Evolutionary conservation across 163 green algal species (phyloP).

Genomic region (Chloroidium sp.): DNA sequence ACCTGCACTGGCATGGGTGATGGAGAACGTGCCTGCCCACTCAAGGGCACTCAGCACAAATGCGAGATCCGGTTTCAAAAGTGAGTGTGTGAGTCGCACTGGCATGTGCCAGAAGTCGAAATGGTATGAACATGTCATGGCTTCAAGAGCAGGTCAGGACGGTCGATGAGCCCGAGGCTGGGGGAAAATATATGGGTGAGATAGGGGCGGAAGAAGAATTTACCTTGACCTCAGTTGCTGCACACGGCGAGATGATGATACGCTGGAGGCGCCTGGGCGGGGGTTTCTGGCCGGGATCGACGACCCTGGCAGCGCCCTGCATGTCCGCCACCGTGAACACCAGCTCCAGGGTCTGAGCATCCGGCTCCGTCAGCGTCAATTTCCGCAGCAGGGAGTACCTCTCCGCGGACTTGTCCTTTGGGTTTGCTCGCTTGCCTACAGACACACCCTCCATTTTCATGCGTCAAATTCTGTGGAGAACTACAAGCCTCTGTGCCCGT

Average conservation of each 20-base stretch:
- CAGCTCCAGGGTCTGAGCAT: slow-evolving; percentile 21
- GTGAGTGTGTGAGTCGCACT: too few species aligned
- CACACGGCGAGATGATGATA: slow-evolving; percentile 17
- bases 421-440: not conserved
- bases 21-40: too few species aligned
- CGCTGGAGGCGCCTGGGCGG: slow-evolving; percentile 7
- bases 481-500: too few species aligned
- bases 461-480: too few species aligned
- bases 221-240: slow-evolving; percentile 28
- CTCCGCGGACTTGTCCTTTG: slow-evolving; percentile 11
- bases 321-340: slow-evolving; percentile 26
- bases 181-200: too few species aligned
- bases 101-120: too few species aligned
- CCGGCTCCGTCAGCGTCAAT: slow-evolving; percentile 27
- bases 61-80: too few species aligned
- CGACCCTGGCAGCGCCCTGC: slow-evolving; percentile 3
- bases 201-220: too few species aligned
- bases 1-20: not conserved
- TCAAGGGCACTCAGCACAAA: too few species aligned
- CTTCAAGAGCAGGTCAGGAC: too few species aligned
- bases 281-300: not conserved
- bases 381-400: slow-evolving; percentile 26
- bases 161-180: too few species aligned
- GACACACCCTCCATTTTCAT: not conserved
- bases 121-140: too few species aligned